phyloP scores from a whole-genome alignment of 257 asterid genomes.

The Penstemon newberryi region DNA sequence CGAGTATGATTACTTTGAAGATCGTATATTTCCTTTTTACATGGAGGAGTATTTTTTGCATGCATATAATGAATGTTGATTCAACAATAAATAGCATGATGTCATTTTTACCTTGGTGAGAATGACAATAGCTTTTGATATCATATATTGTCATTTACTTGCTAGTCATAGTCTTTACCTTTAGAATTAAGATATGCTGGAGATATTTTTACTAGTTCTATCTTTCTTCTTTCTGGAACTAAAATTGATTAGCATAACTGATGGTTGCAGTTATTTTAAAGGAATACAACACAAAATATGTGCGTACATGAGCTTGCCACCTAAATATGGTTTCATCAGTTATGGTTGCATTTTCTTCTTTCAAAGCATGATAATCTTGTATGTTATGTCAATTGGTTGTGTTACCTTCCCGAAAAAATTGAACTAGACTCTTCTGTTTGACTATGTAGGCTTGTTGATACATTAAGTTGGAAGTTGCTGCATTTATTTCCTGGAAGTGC shows the following conservation, averaged over 20 bases:
- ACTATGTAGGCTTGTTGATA: conserved; percentile 30
- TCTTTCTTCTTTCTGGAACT: conserved; percentile 5
- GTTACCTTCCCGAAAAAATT: conserved; percentile 2
- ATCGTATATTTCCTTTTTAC: background rate
- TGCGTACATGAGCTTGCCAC: no score
- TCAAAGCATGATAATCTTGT: background rate
- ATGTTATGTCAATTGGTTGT: background rate
- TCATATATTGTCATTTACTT: background rate
- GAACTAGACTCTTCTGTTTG: conserved; percentile 10
- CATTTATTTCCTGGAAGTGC: conserved; percentile 28
- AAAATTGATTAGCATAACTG: conserved; percentile 13
- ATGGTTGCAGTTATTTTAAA: conserved; percentile 20
- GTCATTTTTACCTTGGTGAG: background rate
- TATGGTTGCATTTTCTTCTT: background rate
- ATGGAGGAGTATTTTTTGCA: background rate
- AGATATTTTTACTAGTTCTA: background rate
- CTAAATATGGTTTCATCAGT: no score
- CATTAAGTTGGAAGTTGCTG: conserved; percentile 4
- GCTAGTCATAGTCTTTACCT: background rate
- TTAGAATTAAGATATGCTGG: background rate
- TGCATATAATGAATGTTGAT: background rate
- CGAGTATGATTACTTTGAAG: background rate
- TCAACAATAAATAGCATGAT: background rate
- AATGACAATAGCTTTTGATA: background rate
- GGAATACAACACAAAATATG: conserved; percentile 5